Evolutionary conservation across 1,284 basidiomycete genomes (phyloP), one percentile per base, ranked within the genome.

Genomic region (Ceraceosorus guamensis): DNA sequence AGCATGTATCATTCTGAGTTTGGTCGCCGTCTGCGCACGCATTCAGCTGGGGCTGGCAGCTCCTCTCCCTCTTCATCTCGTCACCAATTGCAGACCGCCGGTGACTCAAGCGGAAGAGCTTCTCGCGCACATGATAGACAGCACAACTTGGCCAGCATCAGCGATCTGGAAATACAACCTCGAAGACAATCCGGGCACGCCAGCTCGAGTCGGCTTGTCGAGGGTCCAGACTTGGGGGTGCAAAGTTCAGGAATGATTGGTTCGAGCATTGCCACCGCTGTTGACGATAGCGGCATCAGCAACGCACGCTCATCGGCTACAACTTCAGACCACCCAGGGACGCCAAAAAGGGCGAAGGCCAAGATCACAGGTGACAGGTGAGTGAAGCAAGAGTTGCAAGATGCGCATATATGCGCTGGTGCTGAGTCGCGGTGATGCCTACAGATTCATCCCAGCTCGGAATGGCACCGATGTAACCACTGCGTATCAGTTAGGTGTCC

Each of bases 401-500:
- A 3, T 41, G 39, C 39, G 39, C 11, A 16, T 16, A 16, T 41
- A 16, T 41, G 39, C 39, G 24, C 24, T 24, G 24, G 1, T 24
- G 24, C 24, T 24, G 24, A 24, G 24, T 24, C 24, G 24, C 24
- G 3, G 24, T 24, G 24, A 24, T 24, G 24, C 24, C 24, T 24
- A 24, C 60, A 81, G 81, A 24, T 83, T 82, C 69, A 82, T 83
- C 50, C 81, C 82, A 6, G 79, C 74, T 45, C 70, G 82, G 44
- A 80, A 81, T 32, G 79, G 78, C 0, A 65, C 76, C 7, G 81
- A 82, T 57, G 63, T 81, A 11, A 76, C 80, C 48, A 79, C 80
- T 0, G 77, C 79, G 1, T 82, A 79, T 61, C 78, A 80, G 53
- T 73, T 83, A 16, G 75, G 80, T 7, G 71, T 76, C 1, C 79